Evolutionary conservation across 2,329 filamentous ascomycete genomes (phyloP), one percentile per base, ranked within the genome.

Genomic region (Pseudocercospora pini-densiflorae): DNA sequence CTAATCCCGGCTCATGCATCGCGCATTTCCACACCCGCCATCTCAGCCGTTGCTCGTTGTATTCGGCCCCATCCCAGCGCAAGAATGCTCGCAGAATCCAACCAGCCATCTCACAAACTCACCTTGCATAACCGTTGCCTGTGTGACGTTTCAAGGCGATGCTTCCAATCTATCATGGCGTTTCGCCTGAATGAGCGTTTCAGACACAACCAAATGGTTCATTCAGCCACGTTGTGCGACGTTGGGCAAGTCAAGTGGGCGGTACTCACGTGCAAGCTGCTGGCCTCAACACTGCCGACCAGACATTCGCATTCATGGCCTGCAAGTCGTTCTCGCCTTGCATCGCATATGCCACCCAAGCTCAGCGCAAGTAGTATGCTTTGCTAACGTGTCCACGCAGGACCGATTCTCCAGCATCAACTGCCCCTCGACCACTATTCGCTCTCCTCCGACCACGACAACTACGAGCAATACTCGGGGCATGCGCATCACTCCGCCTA

Each of bases 401-500:
- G 69, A 78, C 76, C 80, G 76, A 75, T 83, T 72, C 79, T 83
- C 70, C 80, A 81, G 70, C 79, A 81, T 66, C 76, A 81, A 71
- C 73, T 78, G 67, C 74, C 81, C 74, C 69, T 72, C 59, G 76
- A 76, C 76, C 81, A 81, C 62, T 80, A 81, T 73, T 76, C 78
- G 58, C 77, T 82, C 68, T 76, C 76, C 66, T 78, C 81, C 47
- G 81, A 80, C 67, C 77, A 80, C 67, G 80, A 82, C 72, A 82
- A 79, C 78, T 77, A 80, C 74, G 80, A 82, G 66, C 79, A 81
- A 62, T 81, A 81, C 73, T 74, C 77, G 66, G 72, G 76, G 69
- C 80, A 83, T 80, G 59, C 80, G 76, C 78, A 82, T 78, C 81
- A 82, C 76, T 76, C 74, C 69, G 74, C 76, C 68, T 83, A 79